phyloP scores from a whole-genome alignment of 164 flowering plant genomes.

The Vitis labrusca region DNA sequence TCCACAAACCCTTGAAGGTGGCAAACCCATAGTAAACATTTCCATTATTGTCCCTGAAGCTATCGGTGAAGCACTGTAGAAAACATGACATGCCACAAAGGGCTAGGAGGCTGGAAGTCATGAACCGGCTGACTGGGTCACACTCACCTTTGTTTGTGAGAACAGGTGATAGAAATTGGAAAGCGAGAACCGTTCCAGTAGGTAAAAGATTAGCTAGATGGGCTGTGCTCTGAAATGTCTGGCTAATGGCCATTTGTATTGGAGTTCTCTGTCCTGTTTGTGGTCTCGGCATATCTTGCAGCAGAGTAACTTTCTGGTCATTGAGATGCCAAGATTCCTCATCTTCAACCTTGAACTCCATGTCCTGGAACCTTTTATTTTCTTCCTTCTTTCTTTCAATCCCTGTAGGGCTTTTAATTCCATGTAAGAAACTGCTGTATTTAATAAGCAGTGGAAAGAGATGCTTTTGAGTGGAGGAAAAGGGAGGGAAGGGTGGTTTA shows the following conservation, averaged over 20 bases:
- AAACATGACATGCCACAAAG: conserved; percentile 60
- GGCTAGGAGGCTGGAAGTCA: conserved; percentile 49
- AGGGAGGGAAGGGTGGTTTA: conserved; percentile 25
- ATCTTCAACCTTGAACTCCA: conserved; percentile 44
- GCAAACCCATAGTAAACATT: conserved; percentile 43
- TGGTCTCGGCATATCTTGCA: conserved; percentile 21
- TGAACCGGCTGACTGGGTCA: conserved; percentile 34
- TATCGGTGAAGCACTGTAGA: conserved; percentile 56
- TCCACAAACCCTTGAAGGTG: conserved; percentile 41
- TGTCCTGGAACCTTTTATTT: not conserved
- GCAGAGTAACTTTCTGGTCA: conserved; percentile 37
- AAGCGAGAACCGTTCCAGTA: conserved; percentile 65
- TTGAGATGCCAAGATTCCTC: conserved; percentile 9
- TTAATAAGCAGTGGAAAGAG: conserved; percentile 1
- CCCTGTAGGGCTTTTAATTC: not conserved
- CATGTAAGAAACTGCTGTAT: not conserved
- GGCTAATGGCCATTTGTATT: conserved; percentile 54
- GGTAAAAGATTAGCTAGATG: conserved; percentile 68
- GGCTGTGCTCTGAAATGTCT: conserved; percentile 66
- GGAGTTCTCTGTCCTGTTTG: conserved; percentile 25
- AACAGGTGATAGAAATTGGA: conserved; percentile 66
- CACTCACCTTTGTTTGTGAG: conserved; percentile 58
- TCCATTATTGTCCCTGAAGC: conserved; percentile 55
- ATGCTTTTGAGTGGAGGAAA: conserved; percentile 22
- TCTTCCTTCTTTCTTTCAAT: not conserved